phyloP scores from a whole-genome alignment of 140 eudicot genomes.

The Ambrosia hybrid region DNA sequence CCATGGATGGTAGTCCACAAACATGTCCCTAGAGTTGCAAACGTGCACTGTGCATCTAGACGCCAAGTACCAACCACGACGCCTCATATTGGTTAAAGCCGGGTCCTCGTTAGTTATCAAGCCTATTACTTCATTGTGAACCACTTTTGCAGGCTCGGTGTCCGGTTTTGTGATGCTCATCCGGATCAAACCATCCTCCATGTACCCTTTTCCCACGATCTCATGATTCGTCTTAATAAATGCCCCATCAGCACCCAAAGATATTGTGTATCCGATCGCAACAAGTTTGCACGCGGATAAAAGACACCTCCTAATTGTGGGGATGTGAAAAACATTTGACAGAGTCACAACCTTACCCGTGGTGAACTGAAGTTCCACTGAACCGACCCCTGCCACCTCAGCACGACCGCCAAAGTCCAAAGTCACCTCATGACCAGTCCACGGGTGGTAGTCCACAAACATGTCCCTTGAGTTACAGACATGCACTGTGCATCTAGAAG shows the following conservation, averaged over 20 bases:
- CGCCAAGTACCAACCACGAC: constrained; percentile 23
- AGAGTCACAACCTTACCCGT: constrained; percentile 25
- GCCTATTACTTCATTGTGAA: too few species aligned
- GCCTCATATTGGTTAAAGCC: background rate
- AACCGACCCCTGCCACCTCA: constrained; percentile 15
- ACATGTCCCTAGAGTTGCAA: constrained; percentile 27
- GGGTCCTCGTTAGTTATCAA: background rate
- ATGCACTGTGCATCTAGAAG: constrained; percentile 15
- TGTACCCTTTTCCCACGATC: background rate
- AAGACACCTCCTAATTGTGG: background rate
- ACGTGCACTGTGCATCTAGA: constrained; percentile 17
- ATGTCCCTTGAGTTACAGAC: constrained; percentile 28
- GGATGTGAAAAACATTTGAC: constrained; percentile 25
- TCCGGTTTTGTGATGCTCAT: background rate
- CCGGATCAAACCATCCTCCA: background rate
- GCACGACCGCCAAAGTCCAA: background rate
- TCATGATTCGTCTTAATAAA: background rate
- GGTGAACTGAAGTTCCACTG: constrained; percentile 7
- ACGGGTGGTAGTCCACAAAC: constrained; percentile 13
- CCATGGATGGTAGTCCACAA: constrained; percentile 12
- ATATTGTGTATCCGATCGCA: background rate
- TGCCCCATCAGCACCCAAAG: background rate
- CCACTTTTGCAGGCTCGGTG: too few species aligned
- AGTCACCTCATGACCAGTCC: constrained; percentile 10
- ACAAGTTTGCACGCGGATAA: background rate